phyloP scores from a whole-genome alignment of 345 rosid species.

The Brassica rapa region DNA sequence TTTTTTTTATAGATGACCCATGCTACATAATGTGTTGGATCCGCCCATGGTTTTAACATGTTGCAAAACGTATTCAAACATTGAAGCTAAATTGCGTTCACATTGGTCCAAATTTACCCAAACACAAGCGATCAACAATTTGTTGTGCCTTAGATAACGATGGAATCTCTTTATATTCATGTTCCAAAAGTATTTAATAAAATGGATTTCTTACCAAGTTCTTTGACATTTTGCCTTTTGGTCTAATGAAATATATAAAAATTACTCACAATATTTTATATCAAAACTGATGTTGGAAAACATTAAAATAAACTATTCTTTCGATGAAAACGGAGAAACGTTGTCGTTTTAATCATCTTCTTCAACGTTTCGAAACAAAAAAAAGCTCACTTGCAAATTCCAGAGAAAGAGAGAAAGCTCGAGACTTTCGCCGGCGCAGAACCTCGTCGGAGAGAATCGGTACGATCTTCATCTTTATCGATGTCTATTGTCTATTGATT shows the following conservation, averaged over 20 bases:
- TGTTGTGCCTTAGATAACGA: not conserved
- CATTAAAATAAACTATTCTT: not conserved
- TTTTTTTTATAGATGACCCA: too few species aligned
- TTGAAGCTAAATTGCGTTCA: not conserved
- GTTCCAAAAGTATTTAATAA: not conserved
- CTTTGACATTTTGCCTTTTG: not conserved
- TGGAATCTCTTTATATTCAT: not conserved
- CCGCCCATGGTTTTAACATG: too few species aligned
- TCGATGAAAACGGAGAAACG: not conserved
- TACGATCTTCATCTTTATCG: conserved; percentile 5
- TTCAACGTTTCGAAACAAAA: not conserved
- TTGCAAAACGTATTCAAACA: too few species aligned
- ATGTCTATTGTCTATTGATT: not conserved
- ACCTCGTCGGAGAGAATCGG: conserved; percentile 9
- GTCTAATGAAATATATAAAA: too few species aligned
- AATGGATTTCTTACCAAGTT: not conserved
- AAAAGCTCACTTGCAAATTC: not conserved
- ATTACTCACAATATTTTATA: not conserved
- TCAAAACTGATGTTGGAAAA: not conserved
- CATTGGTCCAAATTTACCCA: not conserved
- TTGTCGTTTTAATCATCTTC: not conserved
- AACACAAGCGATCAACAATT: not conserved
- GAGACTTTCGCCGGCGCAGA: not conserved
- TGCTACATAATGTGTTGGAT: too few species aligned
- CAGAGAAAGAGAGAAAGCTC: not conserved